Base-by-base conservation (phyloP, 495 filamentous ascomycete genomes). In the Tricharina praecox region DNA sequence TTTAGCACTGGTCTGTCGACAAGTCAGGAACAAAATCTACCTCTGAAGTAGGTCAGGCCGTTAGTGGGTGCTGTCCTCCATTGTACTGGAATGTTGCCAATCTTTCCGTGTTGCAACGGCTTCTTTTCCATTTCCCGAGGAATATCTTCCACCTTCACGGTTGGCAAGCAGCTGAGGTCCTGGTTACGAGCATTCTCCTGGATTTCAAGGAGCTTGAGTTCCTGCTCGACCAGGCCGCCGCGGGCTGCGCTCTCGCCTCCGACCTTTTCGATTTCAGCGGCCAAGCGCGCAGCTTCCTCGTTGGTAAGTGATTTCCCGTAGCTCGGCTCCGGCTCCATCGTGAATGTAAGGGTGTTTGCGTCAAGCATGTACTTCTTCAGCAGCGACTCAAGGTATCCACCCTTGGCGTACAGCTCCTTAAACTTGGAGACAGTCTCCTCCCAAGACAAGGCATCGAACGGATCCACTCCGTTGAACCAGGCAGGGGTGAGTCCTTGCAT, bases 391-490 rank as follows among this genome's bases (percentile, higher is more conserved):
- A 97, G 70, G 59, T 95, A 95, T 28, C 74, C 71, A 10, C 77
- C 77, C 60, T 81, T 67, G 16, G 72, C 72, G 21, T 61, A 61
- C 10, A 23, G 37, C 3, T 65, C 64, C 63, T 93, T 79, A 63
- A 96, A 96, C 10, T 77, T 76, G 25, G 75, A 64, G 18, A 95
- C 74, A 2, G 81, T 85, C 32, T 87, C 79, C 56, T 93, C 82
- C 85, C 85, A 95, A 3, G 82, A 78, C 44, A 97, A 66, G 19
- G 82, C 75, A 49, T 90, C 76, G 63, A 97, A 86, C 8, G 90
- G 92, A 62, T 95, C 83, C 10, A 84, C 72, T 11, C 90, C 90
- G 48, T 90, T 90, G 63, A 96, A 94, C 90, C 90, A 97, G 23
- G 77, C 76, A 2, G 84, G 79, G 45, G 90, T 81, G 46, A 93